Evolutionary conservation across 139 green algal species (phyloP), one percentile per base, ranked within the genome.

Genomic region (Chlorella sorokiniana): DNA sequence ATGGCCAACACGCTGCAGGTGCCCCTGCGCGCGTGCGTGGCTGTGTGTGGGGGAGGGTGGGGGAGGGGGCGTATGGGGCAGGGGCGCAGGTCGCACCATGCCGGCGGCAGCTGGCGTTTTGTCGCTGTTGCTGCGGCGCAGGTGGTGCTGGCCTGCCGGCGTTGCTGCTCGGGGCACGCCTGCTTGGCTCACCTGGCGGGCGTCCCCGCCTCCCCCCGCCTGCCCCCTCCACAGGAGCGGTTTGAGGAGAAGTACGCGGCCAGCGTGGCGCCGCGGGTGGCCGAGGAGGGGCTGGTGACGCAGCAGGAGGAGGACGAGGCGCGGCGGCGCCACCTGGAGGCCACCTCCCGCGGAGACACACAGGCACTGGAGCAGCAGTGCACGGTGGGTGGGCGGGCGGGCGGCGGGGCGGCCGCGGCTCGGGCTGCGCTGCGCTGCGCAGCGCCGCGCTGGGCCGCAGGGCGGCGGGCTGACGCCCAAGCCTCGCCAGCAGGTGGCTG

Each of bases 1-100:
- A 97, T 98, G 94, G 93, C 95, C 2, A 88, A 88, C 61, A 89
- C 86, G 31, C 81, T 96, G 41, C 85, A 92, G 90, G 90, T 92
- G 65, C n/a, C n/a, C n/a, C n/a, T n/a, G n/a, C n/a, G n/a, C n/a
- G n/a, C n/a, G n/a, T n/a, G n/a, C n/a, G n/a, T n/a, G n/a, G n/a
- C n/a, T n/a, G n/a, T n/a, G n/a, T n/a, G 37, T 35, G 51, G 23
- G n/a, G 29, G 45, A 7, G 45, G 7, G 70, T 41, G 16, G 29
- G 31, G 70, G 33, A 14, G 31, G 9, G 3, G 4, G 29, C 1
- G 69, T 41, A 29, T 69, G 37, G 59, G 52, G n/a, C n/a, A n/a
- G n/a, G n/a, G n/a, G n/a, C n/a, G n/a, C n/a, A n/a, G n/a, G n/a
- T n/a, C n/a, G n/a, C n/a, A n/a, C n/a, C n/a, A n/a, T n/a, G n/a